These are phyloP conservation scores for Ceratocystis cubensis DNA, from an alignment of 2,329 filamentous ascomycete genomes.

Conservation along the genomic window DNA sequence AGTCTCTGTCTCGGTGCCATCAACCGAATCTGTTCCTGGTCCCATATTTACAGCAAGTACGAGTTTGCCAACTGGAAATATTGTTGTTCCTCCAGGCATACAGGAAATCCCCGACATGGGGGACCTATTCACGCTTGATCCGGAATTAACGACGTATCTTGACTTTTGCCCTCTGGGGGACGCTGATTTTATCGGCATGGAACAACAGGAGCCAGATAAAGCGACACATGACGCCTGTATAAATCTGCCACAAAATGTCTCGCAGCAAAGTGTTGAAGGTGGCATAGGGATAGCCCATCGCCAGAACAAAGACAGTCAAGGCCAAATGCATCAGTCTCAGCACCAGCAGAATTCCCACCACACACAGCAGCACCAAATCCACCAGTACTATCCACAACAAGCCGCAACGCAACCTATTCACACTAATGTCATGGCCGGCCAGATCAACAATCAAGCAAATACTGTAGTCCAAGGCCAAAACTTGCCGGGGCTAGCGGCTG, in stretches of 20 bases:
- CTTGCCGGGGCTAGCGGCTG: conserved; percentile 26
- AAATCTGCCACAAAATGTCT: background rate
- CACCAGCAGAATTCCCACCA: background rate
- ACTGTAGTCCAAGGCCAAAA: background rate
- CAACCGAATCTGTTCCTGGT: background rate
- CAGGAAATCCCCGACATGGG: background rate
- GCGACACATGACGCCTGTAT: background rate
- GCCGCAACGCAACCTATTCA: background rate
- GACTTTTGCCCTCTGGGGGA: background rate
- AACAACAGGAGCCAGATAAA: background rate
- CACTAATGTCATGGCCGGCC: background rate
- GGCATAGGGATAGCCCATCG: background rate
- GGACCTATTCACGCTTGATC: background rate
- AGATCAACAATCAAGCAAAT: background rate
- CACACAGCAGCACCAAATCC: background rate
- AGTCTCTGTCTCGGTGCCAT: background rate
- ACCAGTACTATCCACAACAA: background rate
- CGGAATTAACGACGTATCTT: background rate
- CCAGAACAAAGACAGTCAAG: background rate
- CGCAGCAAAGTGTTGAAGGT: background rate
- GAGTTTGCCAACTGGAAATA: background rate
- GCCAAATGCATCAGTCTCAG: background rate
- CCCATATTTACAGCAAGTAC: background rate
- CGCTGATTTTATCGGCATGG: background rate
- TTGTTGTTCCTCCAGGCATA: background rate